Base-by-base conservation (phyloP, 2,329 filamentous ascomycete species). In the Aspergillus sp. region DNA sequence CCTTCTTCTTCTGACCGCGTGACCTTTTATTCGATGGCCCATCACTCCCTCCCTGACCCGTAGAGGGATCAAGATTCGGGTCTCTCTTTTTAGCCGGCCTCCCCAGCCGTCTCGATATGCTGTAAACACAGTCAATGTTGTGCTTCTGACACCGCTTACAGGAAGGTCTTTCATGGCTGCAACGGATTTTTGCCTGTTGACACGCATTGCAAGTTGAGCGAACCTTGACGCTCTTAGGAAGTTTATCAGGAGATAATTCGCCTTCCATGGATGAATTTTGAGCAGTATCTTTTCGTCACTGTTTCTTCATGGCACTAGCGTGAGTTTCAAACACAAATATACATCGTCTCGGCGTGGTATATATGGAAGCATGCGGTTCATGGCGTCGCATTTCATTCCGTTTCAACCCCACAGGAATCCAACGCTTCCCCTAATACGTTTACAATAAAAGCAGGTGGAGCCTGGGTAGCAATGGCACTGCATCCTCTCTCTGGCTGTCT, bases 171-270 rank as follows among this genome's bases (percentile, higher is more conserved):
- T 73, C 70, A 57, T 74, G 72, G 22, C 71, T 71, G 63, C 72
- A 74, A 7, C 71, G 67, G 15, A 74, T 74, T 39, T 74, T 74
- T 9, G 72, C 72, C 53, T 73, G 70, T 45, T 74, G 72, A 22
- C 72, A 74, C n/a, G 72, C 70, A 55, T 74, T 74, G 62, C 72
- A 74, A 7, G 72, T 74, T 5, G 71, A 72, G 45, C 72, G 69
- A 18, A 73, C 64, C 45, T 74, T 74, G 39, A 72, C 69, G 30
- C 70, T 73, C 24, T 68, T 70, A 15, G 69, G 69, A 1, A 72
- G 60, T 8, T 48, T 56, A 18, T 60, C 53, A 7, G 54, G 57
- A 6, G 56, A 49, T 24, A 49, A 6, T 17, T 53, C 51, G 17
- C 50, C 53, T 36, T 36, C 34, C 34, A 36, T 36, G 34, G 34